Evolutionary conservation across 306 rosid species (phyloP).

Genomic region (Medicago arabica): DNA sequence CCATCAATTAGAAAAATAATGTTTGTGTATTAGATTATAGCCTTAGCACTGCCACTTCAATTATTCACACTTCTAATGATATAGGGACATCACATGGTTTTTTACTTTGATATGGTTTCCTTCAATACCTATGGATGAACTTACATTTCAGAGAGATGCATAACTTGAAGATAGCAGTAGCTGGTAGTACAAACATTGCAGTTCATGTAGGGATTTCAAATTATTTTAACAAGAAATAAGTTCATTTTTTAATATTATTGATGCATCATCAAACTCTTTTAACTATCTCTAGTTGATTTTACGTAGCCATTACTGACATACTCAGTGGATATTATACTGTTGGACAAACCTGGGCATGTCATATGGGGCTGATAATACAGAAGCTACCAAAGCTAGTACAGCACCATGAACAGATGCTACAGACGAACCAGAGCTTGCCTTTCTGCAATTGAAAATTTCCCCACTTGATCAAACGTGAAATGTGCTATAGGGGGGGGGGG

Average conservation of each 20-base stretch:
- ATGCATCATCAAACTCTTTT: neutral
- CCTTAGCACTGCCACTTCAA: constrained; percentile 10
- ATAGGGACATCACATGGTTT: neutral
- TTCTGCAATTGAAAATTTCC: constrained; percentile 61
- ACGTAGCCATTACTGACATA: constrained; percentile 9
- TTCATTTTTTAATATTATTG: neutral
- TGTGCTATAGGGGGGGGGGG: neutral
- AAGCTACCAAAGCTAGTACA: constrained; percentile 93
- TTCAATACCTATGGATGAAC: constrained; percentile 10
- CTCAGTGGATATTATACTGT: constrained; percentile 33
- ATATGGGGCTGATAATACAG: constrained; percentile 90
- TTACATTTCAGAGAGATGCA: constrained; percentile 28
- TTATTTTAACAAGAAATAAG: neutral
- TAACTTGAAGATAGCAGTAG: constrained; percentile 33
- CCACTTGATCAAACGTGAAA: constrained; percentile 20
- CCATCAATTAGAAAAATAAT: constrained; percentile 19
- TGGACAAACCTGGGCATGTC: constrained; percentile 89
- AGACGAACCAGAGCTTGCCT: constrained; percentile 65
- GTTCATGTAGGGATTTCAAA: constrained; percentile 18
- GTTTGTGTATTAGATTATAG: neutral
- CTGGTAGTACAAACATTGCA: constrained; percentile 7
- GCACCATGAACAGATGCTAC: constrained; percentile 88
- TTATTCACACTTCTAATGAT: constrained; percentile 7
- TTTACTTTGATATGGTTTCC: constrained; percentile 20
- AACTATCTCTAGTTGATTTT: constrained; percentile 16